These are phyloP conservation scores for Aspergillus niger DNA, from an alignment of 2,329 filamentous ascomycete species.

Conservation along the genomic window DNA sequence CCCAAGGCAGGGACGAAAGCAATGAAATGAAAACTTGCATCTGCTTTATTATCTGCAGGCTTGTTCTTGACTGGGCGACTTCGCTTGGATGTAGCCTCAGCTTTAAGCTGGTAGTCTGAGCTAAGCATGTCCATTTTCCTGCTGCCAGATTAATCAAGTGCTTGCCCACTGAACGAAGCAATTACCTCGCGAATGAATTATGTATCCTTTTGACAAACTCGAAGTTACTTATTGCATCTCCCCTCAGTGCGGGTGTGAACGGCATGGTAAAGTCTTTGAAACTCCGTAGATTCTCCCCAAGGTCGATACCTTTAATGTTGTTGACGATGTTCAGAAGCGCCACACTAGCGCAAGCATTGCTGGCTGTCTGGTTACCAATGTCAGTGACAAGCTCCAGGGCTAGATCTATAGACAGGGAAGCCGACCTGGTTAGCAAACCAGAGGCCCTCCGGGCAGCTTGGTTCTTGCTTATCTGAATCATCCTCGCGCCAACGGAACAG, in stretches of 20 bases:
- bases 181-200: slow-evolving; percentile 78
- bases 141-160: slow-evolving; percentile 7
- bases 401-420: neutral
- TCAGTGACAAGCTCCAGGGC: slow-evolving; percentile 6
- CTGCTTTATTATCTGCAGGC: slow-evolving; percentile 51
- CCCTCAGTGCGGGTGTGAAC: slow-evolving; percentile 72
- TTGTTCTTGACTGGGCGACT: slow-evolving; percentile 38
- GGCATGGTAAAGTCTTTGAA: slow-evolving; percentile 73
- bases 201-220: slow-evolving; percentile 77
- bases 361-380: slow-evolving; percentile 61
- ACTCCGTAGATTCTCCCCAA: slow-evolving; percentile 68
- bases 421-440: slow-evolving; percentile 93
- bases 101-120: slow-evolving; percentile 65
- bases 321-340: slow-evolving; percentile 92
- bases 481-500: slow-evolving; percentile 72
- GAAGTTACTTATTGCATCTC: slow-evolving; percentile 73
- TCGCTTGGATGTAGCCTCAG: slow-evolving; percentile 44
- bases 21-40: slow-evolving; percentile 82
- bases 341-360: slow-evolving; percentile 88
- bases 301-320: slow-evolving; percentile 67
- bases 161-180: neutral
- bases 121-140: slow-evolving; percentile 76
- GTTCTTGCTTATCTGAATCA: slow-evolving; percentile 54
- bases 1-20: slow-evolving; percentile 79
- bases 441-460: slow-evolving; percentile 63